Base-by-base conservation (phyloP, 345 rosid genomes). In the Physaria fendleri region DNA sequence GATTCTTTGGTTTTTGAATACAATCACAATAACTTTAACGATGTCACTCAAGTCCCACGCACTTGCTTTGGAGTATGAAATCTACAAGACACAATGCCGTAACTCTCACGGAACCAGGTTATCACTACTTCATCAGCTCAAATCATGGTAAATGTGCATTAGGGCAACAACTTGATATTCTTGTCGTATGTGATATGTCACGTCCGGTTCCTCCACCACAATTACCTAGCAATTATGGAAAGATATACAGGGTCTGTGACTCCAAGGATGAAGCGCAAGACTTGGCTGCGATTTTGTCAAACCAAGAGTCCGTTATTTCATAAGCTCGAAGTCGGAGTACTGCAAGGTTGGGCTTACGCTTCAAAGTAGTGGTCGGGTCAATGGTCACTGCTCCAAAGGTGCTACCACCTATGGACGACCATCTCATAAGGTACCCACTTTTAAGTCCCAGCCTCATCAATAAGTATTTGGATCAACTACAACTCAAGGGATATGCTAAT, bases 271-370 rank as follows among this genome's bases (percentile, higher is more conserved):
- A 8, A 27, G 29, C 29, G 29, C 32, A 35, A 54, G 8, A 21
- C 59, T 1, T 1, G 32, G 59, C 4, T 8, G 12, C 17, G 57
- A 33, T 52, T 41, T 34, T 1, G 8, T 53, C 15, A 35, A 53
- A 35, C 59, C 59, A 10, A 44, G 59, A 53, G 18, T 53, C 9
- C 59, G 13, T 4, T 53, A 53, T 20, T 53, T 53, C 43, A 53
- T 53, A 1, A 35, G 30, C 30, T 53, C 59, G 0, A 8, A 13
- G 11, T 1, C 17, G 0, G 59, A 30, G 20, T 44, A 35, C 1
- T 53, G 59, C 5, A 6, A n/a, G 2, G 42, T 29, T 53, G 59
- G 59, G 1, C 20, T 53, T 22, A 53, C 34, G 8, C 59, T 53
- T 1, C 17, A 20, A 20, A 11, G 44, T 53, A 7, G 18, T n/a